These are phyloP conservation scores for Hippophae gyantsensis DNA, from an alignment of 306 rosid genomes.

Conservation along the genomic window DNA sequence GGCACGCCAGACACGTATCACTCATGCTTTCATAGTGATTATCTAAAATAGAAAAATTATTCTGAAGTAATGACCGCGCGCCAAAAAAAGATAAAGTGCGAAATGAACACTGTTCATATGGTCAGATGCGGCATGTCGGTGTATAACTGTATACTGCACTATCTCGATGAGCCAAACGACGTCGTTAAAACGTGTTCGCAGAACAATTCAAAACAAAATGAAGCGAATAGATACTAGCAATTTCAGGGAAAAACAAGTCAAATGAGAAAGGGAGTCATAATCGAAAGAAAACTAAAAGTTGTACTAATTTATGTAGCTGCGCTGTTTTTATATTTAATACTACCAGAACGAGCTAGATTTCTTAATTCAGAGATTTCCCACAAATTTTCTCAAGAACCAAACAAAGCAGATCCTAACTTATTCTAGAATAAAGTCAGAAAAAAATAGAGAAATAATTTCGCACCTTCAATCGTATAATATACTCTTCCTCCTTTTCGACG, in stretches of 20 bases:
- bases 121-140: neutral
- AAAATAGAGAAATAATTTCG: neutral
- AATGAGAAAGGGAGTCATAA: neutral
- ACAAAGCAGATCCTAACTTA: conserved; percentile 10
- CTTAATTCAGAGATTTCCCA: neutral
- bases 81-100: too few species aligned
- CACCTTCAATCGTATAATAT: conserved; percentile 87
- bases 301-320: neutral
- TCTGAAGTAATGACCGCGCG: too few species aligned
- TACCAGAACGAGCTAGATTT: neutral
- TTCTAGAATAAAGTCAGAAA: neutral
- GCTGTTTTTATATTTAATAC: neutral
- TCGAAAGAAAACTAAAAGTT: neutral
- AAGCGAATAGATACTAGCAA: neutral
- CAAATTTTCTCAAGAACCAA: conserved; percentile 16
- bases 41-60: too few species aligned
- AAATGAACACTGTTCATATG: neutral
- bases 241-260: neutral
- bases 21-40: too few species aligned
- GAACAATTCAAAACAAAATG: neutral
- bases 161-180: neutral
- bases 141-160: too few species aligned
- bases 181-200: neutral
- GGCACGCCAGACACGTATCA: too few species aligned
- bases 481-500: conserved; percentile 94